Evolutionary conservation across 176 grass and related monocot species (phyloP).

Genomic region (Saccharum officinarum): DNA sequence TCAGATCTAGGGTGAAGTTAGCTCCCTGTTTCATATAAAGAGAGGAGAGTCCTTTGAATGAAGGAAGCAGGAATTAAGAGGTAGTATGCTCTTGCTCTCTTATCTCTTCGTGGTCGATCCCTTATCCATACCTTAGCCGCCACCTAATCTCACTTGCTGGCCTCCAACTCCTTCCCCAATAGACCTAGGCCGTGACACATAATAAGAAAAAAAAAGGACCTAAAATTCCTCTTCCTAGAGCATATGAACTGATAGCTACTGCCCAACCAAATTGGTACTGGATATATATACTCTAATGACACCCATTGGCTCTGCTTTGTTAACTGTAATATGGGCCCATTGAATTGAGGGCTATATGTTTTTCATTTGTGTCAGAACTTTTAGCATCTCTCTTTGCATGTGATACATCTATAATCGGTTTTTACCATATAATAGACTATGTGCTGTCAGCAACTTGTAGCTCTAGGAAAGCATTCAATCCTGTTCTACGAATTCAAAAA

Average conservation of each 20-base stretch:
- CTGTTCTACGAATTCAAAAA: conserved; percentile 18
- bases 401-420: not conserved
- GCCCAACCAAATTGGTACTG: not conserved
- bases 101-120: not conserved
- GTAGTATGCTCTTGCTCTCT: not conserved
- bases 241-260: not conserved
- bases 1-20: not conserved
- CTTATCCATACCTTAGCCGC: not conserved
- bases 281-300: not conserved
- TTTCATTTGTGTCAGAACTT: not conserved
- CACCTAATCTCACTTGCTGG: not conserved
- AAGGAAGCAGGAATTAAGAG: not conserved
- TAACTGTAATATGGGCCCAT: not conserved
- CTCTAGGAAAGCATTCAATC: conserved; percentile 15
- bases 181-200: not conserved
- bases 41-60: not conserved
- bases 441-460: conserved; percentile 8
- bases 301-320: conserved; percentile 2
- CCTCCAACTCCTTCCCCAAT: not conserved
- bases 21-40: not conserved
- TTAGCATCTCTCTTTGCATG: not conserved
- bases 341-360: not conserved
- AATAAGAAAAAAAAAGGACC: not conserved
- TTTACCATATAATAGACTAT: not conserved
- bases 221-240: not conserved